phyloP scores from a whole-genome alignment of 164 flowering plant genomes.

The Berberis thunbergii region DNA sequence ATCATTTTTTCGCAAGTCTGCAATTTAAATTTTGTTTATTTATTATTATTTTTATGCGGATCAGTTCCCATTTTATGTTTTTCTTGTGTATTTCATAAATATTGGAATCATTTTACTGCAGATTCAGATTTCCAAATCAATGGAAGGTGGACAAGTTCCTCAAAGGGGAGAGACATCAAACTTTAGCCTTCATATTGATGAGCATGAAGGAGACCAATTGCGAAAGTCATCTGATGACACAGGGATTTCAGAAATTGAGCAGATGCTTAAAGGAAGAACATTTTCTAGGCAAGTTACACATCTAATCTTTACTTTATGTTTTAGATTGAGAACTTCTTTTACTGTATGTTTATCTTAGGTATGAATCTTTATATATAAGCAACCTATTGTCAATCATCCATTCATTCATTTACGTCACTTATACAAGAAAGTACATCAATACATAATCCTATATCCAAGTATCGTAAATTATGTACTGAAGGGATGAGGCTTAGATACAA shows the following conservation, averaged over 20 bases:
- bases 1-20: too few relatives aligned
- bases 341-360: background rate
- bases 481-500: background rate
- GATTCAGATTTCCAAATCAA: conserved; percentile 23
- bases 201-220: conserved; percentile 12
- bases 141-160: conserved; percentile 18
- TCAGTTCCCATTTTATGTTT: too few relatives aligned
- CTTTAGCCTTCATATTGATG: conserved; percentile 13
- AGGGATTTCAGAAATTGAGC: conserved; percentile 52
- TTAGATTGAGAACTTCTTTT: background rate
- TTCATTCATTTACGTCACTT: too few relatives aligned
- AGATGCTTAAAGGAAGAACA: conserved; percentile 44
- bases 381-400: too few relatives aligned
- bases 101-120: conserved; percentile 19
- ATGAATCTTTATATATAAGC: too few relatives aligned
- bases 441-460: background rate
- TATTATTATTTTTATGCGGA: too few relatives aligned
- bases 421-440: background rate
- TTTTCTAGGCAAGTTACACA: conserved; percentile 50
- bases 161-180: conserved; percentile 13
- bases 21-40: too few relatives aligned
- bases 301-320: background rate
- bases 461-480: background rate
- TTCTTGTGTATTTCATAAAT: background rate
- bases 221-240: conserved; percentile 14